phyloP scores from a whole-genome alignment of 305 asterid genomes.

The Caryopteris hybrid region DNA sequence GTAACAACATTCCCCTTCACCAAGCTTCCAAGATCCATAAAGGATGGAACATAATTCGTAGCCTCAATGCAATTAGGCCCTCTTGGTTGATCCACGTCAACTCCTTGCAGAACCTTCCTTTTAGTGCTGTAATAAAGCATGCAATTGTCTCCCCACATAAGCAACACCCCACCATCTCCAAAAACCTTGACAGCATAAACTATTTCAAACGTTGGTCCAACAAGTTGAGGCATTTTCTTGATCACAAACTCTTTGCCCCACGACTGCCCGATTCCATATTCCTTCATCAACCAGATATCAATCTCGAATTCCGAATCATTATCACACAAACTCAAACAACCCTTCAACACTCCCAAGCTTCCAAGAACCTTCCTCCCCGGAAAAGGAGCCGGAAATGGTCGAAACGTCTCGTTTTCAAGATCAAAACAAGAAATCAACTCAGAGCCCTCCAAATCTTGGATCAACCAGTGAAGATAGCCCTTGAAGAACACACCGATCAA shows the following conservation, averaged over 20 bases:
- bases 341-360: conserved; percentile 35
- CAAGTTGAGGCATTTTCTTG: conserved; percentile 21
- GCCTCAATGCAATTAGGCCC: conserved; percentile 41
- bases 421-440: conserved; percentile 39
- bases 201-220: neutral
- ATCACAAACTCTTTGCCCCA: conserved; percentile 43
- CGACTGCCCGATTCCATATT: conserved; percentile 36
- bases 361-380: conserved; percentile 11
- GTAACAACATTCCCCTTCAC: conserved; percentile 15
- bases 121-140: conserved; percentile 36
- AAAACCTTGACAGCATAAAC: conserved; percentile 33
- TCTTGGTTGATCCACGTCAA: conserved; percentile 26
- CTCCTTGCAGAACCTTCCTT: conserved; percentile 17
- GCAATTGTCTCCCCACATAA: conserved; percentile 37
- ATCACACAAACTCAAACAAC: conserved; percentile 35
- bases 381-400: conserved; percentile 33
- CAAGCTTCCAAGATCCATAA: conserved; percentile 17
- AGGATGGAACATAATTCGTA: conserved; percentile 25
- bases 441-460: conserved; percentile 20
- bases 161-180: conserved; percentile 45
- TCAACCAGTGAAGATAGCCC: conserved; percentile 47
- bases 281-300: conserved; percentile 57
- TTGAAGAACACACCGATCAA: conserved; percentile 24
- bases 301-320: conserved; percentile 25
- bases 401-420: conserved; percentile 37